Conservation (phyloP, 2,329 filamentous ascomycete species). For the Phyllosticta capitalensis region DNA sequence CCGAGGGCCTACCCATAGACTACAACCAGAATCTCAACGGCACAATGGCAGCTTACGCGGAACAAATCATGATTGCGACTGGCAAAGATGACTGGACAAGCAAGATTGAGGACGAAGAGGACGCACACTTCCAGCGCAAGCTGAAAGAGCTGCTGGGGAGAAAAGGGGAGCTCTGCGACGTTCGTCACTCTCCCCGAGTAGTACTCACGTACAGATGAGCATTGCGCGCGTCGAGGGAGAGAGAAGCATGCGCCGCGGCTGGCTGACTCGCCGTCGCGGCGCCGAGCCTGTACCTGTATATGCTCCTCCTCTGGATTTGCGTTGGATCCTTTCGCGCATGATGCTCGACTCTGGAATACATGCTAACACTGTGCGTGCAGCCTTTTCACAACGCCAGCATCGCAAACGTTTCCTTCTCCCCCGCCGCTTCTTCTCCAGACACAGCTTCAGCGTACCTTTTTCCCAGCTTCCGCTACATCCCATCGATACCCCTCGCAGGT, state of each 20-base stretch:
- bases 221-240: not conserved
- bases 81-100: constrained; percentile 73
- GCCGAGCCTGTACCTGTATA: constrained; percentile 2
- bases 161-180: constrained; percentile 36
- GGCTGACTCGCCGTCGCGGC: not conserved
- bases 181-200: constrained; percentile 22
- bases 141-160: constrained; percentile 48
- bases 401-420: constrained; percentile 65
- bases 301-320: constrained; percentile 1
- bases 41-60: constrained; percentile 66
- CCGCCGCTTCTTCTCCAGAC: constrained; percentile 36
- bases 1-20: constrained; percentile 61
- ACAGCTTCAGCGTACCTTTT: constrained; percentile 63
- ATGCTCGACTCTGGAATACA: not conserved
- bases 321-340: not conserved
- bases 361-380: constrained; percentile 35
- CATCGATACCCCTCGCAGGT: constrained; percentile 55
- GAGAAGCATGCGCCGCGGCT: not conserved
- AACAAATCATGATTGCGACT: constrained; percentile 78
- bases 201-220: not conserved
- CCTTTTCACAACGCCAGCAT: constrained; percentile 75
- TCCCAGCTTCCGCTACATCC: constrained; percentile 74
- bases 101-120: constrained; percentile 63
- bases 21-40: constrained; percentile 59
- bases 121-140: constrained; percentile 51